Conservation (phyloP, 495 filamentous ascomycete genomes). For the Ramalina peruviana region DNA sequence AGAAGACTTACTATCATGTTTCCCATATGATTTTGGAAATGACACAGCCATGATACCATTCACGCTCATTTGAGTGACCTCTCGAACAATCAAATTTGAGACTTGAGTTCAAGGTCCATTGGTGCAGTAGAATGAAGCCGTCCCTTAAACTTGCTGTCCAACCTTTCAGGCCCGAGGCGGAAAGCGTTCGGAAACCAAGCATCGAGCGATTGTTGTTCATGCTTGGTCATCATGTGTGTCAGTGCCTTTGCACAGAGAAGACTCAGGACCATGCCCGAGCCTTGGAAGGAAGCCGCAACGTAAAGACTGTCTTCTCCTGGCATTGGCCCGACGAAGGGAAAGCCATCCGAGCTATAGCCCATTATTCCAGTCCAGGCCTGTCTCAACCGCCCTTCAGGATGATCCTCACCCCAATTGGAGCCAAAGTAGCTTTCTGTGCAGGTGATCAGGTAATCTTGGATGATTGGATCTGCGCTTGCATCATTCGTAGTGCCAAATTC, state of each 20-base stretch:
- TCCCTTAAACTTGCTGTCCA: constrained; percentile 9
- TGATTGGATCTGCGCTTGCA: constrained; percentile 35
- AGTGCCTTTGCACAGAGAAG: constrained; percentile 30
- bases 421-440: constrained; percentile 40
- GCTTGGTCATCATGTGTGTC: constrained; percentile 28
- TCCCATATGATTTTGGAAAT: too few species aligned
- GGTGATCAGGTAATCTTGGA: constrained; percentile 37
- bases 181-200: constrained; percentile 14
- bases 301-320: constrained; percentile 29
- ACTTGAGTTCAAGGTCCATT: constrained; percentile 12
- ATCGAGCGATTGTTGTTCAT: constrained; percentile 4
- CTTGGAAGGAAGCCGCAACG: constrained; percentile 39
- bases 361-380: constrained; percentile 40
- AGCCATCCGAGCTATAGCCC: constrained; percentile 30
- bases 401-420: constrained; percentile 41
- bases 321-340: constrained; percentile 35
- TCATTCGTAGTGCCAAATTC: constrained; percentile 46
- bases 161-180: constrained; percentile 6
- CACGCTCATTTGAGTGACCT: too few species aligned
- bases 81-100: constrained; percentile 5
- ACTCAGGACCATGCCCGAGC: constrained; percentile 40
- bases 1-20: too few species aligned
- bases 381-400: constrained; percentile 40
- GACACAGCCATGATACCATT: too few species aligned
- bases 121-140: constrained; percentile 10